Evolutionary conservation across 1,284 basidiomycete genomes (phyloP).

Genomic region (Acaromyces ingoldii): DNA sequence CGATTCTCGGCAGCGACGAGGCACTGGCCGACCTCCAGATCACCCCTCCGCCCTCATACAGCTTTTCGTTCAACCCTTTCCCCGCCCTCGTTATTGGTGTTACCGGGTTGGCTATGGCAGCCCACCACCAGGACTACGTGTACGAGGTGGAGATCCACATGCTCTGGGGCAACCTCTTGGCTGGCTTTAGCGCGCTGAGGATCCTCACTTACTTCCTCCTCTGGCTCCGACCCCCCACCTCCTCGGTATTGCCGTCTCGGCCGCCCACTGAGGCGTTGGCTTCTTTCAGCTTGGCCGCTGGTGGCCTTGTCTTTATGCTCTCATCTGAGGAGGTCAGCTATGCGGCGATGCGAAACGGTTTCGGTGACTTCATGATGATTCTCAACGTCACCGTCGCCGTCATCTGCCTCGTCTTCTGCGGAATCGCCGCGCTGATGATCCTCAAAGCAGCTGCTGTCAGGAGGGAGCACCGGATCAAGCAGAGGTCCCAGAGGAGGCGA

Average conservation of each 20-base stretch:
- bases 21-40: constrained; percentile 27
- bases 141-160: constrained; percentile 78
- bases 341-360: constrained; percentile 82
- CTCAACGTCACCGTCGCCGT: constrained; percentile 41
- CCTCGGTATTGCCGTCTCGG: constrained; percentile 69
- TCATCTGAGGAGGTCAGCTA: constrained; percentile 85
- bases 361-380: constrained; percentile 65
- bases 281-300: constrained; percentile 77
- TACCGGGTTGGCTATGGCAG: constrained; percentile 92
- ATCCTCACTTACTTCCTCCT: constrained; percentile 90
- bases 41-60: constrained; percentile 56
- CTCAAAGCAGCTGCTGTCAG: constrained; percentile 42
- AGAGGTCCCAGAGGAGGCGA: too few species aligned
- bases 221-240: constrained; percentile 64
- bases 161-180: constrained; percentile 88
- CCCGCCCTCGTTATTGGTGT: constrained; percentile 73
- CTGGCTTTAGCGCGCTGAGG: constrained; percentile 69
- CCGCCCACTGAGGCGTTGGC: constrained; percentile 89
- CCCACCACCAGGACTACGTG: constrained; percentile 80
- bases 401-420: constrained; percentile 38
- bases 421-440: constrained; percentile 35
- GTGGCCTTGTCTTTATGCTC: constrained; percentile 86
- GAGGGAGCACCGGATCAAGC: constrained; percentile 20
- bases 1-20: constrained; percentile 13
- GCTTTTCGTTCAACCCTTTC: constrained; percentile 84